Base-by-base conservation (phyloP, 148 eudicot species). In the Cornus florida region DNA sequence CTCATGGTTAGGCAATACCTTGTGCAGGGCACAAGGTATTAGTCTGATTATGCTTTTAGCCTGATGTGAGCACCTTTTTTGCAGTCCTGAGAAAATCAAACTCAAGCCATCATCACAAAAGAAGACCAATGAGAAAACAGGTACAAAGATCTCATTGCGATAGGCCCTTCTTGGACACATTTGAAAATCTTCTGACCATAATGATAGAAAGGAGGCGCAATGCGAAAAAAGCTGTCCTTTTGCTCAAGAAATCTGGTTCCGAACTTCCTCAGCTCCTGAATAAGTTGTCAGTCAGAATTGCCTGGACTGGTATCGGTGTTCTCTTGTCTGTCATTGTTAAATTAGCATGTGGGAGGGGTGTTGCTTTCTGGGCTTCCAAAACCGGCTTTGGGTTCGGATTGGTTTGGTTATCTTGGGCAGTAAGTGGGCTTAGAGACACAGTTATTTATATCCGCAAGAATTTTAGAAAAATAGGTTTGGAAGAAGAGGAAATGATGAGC, bases 301-400 rank as follows among this genome's bases (percentile, higher is more conserved):
- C 98, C 1, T 97, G 98, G 35, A 86, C 93, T 10, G 98, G 98
- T 20, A 79, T 94, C 46, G 97, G 92, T 41, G 88, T 92, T 48
- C 82, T 92, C 33, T 86, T 92, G 78, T 87, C 93, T 2, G 91
- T 88, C 68, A 8, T 88, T 67, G 86, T 82, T 71, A 91, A 91
- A 83, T 69, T 87, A 38, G 91, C 87, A 56, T 87, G 82, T 83
- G 86, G 92, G 35, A 85, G 83, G 31, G 65, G 38, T 2, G 38
- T 81, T 16, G 91, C 88, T 24, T 89, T 90, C 68, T 86, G 88
- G 70, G 59, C 89, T 19, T 81, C 91, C 69, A 91, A 84, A 79
- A 85, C 91, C 3, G 86, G 90, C 5, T 74, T 94, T 64, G 97
- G 97, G 11, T 76, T 92, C 23, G 98, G 93, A 22, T 88, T 94